phyloP scores from a whole-genome alignment of 192 early-diverging fungal genomes.

The Backusella sp. region DNA sequence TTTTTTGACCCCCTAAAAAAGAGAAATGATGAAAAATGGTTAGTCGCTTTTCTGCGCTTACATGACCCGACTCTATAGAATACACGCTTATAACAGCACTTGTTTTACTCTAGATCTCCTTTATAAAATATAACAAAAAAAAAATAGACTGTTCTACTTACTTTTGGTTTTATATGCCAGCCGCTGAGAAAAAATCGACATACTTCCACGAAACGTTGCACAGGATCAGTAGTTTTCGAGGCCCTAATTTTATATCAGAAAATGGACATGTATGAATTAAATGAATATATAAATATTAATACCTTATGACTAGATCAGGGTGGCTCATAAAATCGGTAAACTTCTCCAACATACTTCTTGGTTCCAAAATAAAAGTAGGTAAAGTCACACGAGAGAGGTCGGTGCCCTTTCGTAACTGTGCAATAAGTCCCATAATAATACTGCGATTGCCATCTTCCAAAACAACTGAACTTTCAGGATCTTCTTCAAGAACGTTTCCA shows the following conservation, averaged over 20 bases:
- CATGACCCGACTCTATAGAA: not conserved
- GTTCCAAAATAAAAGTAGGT: slow-evolving; percentile 96
- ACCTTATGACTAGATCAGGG: slow-evolving; percentile 77
- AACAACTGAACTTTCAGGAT: slow-evolving; percentile 68
- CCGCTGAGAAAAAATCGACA: slow-evolving; percentile 86
- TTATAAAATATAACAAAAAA: no score
- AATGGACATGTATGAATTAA: not conserved
- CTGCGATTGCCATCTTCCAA: slow-evolving; percentile 78
- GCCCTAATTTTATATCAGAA: slow-evolving; percentile 50
- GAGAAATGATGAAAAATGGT: not conserved
- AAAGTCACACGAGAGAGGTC: slow-evolving; percentile 90
- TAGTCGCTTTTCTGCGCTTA: not conserved
- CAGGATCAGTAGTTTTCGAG: slow-evolving; percentile 63
- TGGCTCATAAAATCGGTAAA: slow-evolving; percentile 97
- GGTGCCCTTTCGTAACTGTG: slow-evolving; percentile 84
- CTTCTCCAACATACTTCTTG: slow-evolving; percentile 90
- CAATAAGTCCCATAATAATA: slow-evolving; percentile 87
- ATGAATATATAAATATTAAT: slow-evolving; percentile 25
- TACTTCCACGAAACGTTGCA: slow-evolving; percentile 79
- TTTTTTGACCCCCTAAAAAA: slow-evolving; percentile 77
- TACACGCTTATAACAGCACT: not conserved
- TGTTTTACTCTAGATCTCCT: not conserved
- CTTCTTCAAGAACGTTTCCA: slow-evolving; percentile 17
- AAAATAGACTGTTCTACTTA: slow-evolving; percentile 18
- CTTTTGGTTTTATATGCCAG: slow-evolving; percentile 92